Conservation (phyloP, 2,329 filamentous ascomycete species). For the Sporothrix globosa region DNA sequence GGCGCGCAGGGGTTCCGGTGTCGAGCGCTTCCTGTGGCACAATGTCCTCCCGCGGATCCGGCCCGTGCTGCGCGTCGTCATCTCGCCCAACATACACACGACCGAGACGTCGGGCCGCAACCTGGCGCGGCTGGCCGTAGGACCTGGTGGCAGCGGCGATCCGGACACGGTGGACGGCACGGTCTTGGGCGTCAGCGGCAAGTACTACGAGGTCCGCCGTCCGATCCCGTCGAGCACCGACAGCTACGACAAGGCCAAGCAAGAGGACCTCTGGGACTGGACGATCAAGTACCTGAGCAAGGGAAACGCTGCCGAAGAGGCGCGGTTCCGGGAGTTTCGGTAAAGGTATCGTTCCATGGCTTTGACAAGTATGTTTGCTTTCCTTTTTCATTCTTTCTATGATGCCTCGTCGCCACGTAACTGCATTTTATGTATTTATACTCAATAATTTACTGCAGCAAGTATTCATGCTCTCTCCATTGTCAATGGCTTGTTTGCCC, state of each 20-base stretch:
- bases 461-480: too few species aligned
- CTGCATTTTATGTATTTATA: not conserved
- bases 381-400: not conserved
- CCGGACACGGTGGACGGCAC: not conserved
- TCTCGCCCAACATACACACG: slow-evolving; percentile 43
- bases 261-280: slow-evolving; percentile 56
- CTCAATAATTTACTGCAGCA: too few species aligned
- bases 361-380: not conserved
- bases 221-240: slow-evolving; percentile 48
- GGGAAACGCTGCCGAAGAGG: slow-evolving; percentile 17
- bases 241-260: slow-evolving; percentile 51
- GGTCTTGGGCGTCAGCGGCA: slow-evolving; percentile 18
- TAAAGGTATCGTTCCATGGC: not conserved
- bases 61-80: slow-evolving; percentile 16
- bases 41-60: slow-evolving; percentile 33
- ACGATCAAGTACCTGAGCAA: slow-evolving; percentile 48
- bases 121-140: slow-evolving; percentile 48
- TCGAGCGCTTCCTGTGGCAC: slow-evolving; percentile 35
- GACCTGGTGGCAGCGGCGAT: not conserved
- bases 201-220: slow-evolving; percentile 51
- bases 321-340: slow-evolving; percentile 24
- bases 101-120: slow-evolving; percentile 47
- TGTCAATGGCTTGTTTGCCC: too few species aligned
- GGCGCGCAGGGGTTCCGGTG: slow-evolving; percentile 40
- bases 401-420: not conserved